Evolutionary conservation across 441 rosid genomes (phyloP), one percentile per base, ranked within the genome.

Genomic region (Euphorbia corollata): DNA sequence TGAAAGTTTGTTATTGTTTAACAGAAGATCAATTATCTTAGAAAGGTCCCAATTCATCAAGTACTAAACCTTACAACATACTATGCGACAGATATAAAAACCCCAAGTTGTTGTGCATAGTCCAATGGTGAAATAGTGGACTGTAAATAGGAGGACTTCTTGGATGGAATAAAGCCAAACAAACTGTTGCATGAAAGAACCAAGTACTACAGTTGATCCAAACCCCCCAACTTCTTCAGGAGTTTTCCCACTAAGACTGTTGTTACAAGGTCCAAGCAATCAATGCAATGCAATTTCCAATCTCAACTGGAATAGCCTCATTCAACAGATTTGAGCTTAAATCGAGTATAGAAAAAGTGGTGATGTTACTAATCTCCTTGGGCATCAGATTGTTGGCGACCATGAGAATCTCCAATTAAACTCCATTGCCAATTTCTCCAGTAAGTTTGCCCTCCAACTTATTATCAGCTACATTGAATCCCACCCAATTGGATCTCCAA

Each of bases 81-180:
- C 91, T 94, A 58, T 89, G 56, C 0, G 99, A 91, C 74, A 94
- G 80, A 82, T 91, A n/a, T 97, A 65, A 79, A 85, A 13, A 85
- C 77, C 38, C 99, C 98, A 61, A 74, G 92, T 78, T 94, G 99
- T 77, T 94, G 99, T 76, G 87, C 57, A 64, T 85, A 94, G 82
- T 87, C 88, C 64, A 73, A 63, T 24, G 96, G 99, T 66, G 91
- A 82, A 36, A 75, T 81, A 1, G 61, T 73, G 71, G 87, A 82
- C 50, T 71, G 87, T 68, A 93, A 93, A 74, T 91, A 93, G 38
- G 66, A 68, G 56, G 93, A 81, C 0, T 88, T 74, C 62, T 66
- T 81, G 0, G 78, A n/a, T n/a, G 97, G 97, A 63, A 94, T 89
- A 2, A 78, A 23, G 2, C 99, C 97, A 0, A 93, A 85, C 54